Evolutionary conservation across 768 basidiomycete species (phyloP).

Genomic region (Panellus pusillus): DNA sequence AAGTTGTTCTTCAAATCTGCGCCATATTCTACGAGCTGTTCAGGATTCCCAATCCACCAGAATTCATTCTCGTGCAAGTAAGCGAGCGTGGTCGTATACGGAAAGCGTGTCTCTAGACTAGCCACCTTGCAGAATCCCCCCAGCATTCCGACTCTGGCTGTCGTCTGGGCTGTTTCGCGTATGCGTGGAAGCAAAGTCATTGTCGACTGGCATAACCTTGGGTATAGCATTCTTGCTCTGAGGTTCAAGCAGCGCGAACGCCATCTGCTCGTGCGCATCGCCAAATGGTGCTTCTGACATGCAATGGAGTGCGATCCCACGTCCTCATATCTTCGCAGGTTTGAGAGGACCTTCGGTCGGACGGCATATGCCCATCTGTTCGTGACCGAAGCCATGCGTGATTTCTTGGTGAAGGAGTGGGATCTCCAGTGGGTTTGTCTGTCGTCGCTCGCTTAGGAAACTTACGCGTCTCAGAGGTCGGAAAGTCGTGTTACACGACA

Average conservation of each 20-base stretch:
- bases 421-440: constrained; percentile 60
- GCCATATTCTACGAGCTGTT: constrained; percentile 64
- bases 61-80: constrained; percentile 90
- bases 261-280: constrained; percentile 72
- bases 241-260: constrained; percentile 56
- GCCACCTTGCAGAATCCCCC: constrained; percentile 78
- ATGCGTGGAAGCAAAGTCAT: constrained; percentile 82
- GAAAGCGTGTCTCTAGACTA: not conserved
- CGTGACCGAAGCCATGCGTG: constrained; percentile 86
- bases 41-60: constrained; percentile 64
- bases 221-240: constrained; percentile 88
- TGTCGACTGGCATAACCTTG: constrained; percentile 99
- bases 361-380: constrained; percentile 88
- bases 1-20: constrained; percentile 70
- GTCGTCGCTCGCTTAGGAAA: not conserved
- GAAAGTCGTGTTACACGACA: constrained; percentile 82
- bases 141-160: constrained; percentile 87
- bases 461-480: constrained; percentile 54
- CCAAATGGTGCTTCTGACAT: constrained; percentile 59
- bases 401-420: constrained; percentile 71
- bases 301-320: not conserved
- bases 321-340: constrained; percentile 45
- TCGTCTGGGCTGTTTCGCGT: constrained; percentile 73
- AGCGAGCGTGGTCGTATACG: constrained; percentile 23
- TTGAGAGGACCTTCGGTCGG: constrained; percentile 80